These are phyloP conservation scores for Senna siamea DNA, from an alignment of 306 rosid species.

Conservation along the genomic window DNA sequence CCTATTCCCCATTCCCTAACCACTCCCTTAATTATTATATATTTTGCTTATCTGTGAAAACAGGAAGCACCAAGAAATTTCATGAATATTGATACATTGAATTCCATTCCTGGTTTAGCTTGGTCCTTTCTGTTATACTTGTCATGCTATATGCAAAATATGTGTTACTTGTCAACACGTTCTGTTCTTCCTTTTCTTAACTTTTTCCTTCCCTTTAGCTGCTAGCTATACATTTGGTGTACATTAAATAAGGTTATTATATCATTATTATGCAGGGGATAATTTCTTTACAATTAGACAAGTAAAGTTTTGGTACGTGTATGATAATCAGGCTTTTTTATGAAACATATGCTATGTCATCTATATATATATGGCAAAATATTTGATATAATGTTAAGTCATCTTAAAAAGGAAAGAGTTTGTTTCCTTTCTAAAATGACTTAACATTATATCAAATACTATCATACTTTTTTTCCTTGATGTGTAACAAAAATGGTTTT, in stretches of 20 bases:
- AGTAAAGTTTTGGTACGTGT: background rate
- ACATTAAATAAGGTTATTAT: background rate
- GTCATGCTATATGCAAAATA: background rate
- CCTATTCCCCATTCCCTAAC: too few relatives aligned
- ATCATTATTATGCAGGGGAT: background rate
- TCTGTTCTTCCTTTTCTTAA: background rate
- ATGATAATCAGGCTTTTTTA: background rate
- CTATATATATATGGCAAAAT: background rate
- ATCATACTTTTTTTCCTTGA: background rate
- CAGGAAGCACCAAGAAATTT: background rate
- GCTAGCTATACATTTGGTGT: background rate
- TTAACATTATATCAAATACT: too few relatives aligned
- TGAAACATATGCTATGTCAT: background rate
- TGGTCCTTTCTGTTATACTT: background rate
- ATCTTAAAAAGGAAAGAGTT: background rate
- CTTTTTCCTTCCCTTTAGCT: background rate
- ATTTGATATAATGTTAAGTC: background rate
- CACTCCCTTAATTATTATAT: background rate
- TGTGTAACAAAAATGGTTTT: slow-evolving; percentile 19
- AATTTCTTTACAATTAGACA: background rate
- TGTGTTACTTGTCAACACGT: too few relatives aligned
- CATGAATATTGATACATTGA: background rate
- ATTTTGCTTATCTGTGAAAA: background rate
- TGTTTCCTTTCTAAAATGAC: too few relatives aligned
- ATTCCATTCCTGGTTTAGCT: background rate